Conservation (phyloP, 2,329 filamentous ascomycete genomes). For the Rhynchosporium graminicola region DNA sequence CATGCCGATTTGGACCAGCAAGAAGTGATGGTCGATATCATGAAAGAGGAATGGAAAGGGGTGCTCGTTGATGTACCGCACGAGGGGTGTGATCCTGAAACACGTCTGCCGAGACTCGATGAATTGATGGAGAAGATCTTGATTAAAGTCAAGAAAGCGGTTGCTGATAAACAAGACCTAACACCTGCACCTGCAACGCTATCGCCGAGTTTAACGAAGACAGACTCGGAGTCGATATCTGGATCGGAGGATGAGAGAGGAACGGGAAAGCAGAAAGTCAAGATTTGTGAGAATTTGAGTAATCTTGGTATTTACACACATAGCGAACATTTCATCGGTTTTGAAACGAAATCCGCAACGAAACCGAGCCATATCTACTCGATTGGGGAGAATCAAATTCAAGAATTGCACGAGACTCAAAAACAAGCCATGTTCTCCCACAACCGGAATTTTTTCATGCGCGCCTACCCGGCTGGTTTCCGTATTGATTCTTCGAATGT, state of each 20-base stretch:
- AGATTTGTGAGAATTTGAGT: conserved; percentile 72
- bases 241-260: conserved; percentile 39
- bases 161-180: conserved; percentile 28
- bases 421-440: conserved; percentile 69
- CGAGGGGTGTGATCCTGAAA: conserved; percentile 47
- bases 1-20: conserved; percentile 83
- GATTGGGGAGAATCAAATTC: conserved; percentile 63
- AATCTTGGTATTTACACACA: conserved; percentile 82
- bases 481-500: conserved; percentile 84
- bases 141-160: conserved; percentile 71
- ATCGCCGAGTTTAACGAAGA: conserved; percentile 26
- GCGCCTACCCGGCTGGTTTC: conserved; percentile 82
- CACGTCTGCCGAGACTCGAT: conserved; percentile 66
- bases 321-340: conserved; percentile 76
- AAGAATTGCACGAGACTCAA: conserved; percentile 59
- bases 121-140: conserved; percentile 79
- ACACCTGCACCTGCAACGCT: conserved; percentile 25
- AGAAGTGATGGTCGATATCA: conserved; percentile 89
- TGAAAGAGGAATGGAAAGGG: conserved; percentile 82
- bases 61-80: conserved; percentile 65
- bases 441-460: conserved; percentile 81
- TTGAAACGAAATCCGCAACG: conserved; percentile 64
- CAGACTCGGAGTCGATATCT: conserved; percentile 35
- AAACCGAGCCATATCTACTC: conserved; percentile 68
- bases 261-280: conserved; percentile 38